Conservation (phyloP, 176 grass and related monocot genomes). For the Avena insularis region DNA sequence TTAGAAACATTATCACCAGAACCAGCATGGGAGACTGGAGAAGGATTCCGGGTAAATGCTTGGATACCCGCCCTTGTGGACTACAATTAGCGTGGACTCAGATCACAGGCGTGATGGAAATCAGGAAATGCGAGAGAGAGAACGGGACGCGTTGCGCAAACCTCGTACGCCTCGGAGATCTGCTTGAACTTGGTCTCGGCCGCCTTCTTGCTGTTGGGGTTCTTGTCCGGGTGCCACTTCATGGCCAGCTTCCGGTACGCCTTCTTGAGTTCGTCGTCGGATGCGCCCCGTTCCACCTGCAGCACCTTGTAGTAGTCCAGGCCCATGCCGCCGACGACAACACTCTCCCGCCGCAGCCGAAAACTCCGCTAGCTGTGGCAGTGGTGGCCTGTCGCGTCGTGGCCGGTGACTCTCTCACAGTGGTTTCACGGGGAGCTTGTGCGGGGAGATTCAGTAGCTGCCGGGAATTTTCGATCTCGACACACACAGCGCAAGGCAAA, state of each 20-base stretch:
- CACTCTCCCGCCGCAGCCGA: background rate
- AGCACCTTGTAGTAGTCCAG: conserved; percentile 79
- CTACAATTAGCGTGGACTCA: background rate
- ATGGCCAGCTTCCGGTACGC: conserved; percentile 82
- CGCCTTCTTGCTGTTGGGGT: conserved; percentile 71
- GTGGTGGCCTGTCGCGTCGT: no score
- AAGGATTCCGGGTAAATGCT: background rate
- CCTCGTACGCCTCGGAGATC: conserved; percentile 89
- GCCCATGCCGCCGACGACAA: conserved; percentile 50
- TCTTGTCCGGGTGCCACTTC: conserved; percentile 91
- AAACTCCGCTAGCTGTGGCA: background rate
- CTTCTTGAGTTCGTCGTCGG: conserved; percentile 80
- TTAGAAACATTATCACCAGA: conserved; percentile 17
- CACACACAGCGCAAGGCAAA: no score
- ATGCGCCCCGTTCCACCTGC: conserved; percentile 56
- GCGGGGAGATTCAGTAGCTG: background rate
- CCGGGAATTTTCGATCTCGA: background rate
- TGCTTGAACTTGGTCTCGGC: conserved; percentile 90
- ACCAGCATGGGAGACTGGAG: background rate
- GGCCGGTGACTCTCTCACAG: no score
- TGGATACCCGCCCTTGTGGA: background rate
- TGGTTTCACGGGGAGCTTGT: no score
- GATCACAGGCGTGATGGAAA: conserved; percentile 27
- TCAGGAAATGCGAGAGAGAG: background rate
- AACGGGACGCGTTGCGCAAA: conserved; percentile 5